Conservation (phyloP, 768 basidiomycete genomes). For the Macrolepiota albuminosa region DNA sequence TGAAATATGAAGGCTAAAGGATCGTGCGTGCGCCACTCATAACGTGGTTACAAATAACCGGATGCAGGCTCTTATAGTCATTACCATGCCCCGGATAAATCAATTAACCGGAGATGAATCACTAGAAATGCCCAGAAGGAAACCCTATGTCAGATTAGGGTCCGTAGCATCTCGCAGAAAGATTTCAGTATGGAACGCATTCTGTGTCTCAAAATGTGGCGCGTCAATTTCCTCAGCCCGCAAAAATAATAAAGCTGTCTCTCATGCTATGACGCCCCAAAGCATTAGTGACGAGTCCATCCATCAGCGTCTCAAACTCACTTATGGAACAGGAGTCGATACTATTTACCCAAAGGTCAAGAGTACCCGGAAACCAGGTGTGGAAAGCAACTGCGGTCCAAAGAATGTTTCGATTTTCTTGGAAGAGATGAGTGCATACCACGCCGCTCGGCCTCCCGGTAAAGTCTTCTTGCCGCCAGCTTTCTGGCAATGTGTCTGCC, state of each 20-base stretch:
- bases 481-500: not conserved
- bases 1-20: not conserved
- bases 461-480: not conserved
- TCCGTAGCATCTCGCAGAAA: not conserved
- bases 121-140: not conserved
- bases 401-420: not conserved
- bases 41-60: not conserved
- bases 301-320: not conserved
- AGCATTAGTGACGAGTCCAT: not conserved
- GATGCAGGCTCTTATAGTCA: not conserved
- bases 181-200: not conserved
- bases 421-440: not conserved
- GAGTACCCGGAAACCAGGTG: not conserved
- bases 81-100: not conserved
- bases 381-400: not conserved
- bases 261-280: not conserved
- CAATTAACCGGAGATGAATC: not conserved
- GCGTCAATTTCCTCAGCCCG: not conserved
- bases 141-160: not conserved
- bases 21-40: not conserved
- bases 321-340: not conserved
- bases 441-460: not conserved
- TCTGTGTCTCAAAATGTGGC: not conserved
- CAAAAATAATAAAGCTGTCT: not conserved
- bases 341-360: not conserved